Conservation (phyloP, 768 basidiomycete species). For the Tricholoma sp. region DNA sequence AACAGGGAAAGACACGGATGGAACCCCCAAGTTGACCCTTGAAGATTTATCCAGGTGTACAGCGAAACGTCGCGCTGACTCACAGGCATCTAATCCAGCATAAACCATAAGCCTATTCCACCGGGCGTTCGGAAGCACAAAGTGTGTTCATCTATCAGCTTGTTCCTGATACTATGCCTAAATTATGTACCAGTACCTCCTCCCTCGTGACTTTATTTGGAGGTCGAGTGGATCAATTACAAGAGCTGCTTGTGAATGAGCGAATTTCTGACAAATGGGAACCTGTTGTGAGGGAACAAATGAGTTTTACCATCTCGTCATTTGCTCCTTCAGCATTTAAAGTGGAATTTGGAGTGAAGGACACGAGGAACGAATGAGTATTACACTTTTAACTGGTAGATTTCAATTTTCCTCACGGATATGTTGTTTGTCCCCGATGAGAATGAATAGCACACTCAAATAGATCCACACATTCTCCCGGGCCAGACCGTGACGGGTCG, state of each 20-base stretch:
- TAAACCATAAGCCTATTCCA: constrained; percentile 48
- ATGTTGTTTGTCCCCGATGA: background rate
- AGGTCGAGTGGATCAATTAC: constrained; percentile 50
- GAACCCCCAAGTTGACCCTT: constrained; percentile 39
- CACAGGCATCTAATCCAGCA: constrained; percentile 43
- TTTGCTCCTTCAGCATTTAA: background rate
- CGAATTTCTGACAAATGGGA: constrained; percentile 68
- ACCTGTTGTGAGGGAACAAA: constrained; percentile 41
- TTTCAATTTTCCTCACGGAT: too few species aligned
- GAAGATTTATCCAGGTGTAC: constrained; percentile 52
- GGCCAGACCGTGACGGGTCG: too few species aligned
- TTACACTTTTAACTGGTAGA: too few species aligned
- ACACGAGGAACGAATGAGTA: background rate
- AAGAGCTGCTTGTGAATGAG: constrained; percentile 54
- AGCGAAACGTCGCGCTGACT: constrained; percentile 54
- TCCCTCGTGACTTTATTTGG: constrained; percentile 61
- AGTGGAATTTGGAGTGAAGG: background rate
- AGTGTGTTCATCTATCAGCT: constrained; percentile 30
- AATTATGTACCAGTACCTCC: constrained; percentile 37
- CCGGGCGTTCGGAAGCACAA: constrained; percentile 56
- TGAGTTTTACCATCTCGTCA: constrained; percentile 45
- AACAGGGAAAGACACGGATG: constrained; percentile 47
- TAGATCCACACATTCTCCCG: background rate
- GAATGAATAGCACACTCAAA: background rate
- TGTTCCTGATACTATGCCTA: background rate